A percentile compares a stretch with the other conserved stretches of the same genome.
phyloP scores from a whole-genome alignment of 2,329 filamentous ascomycete species.

The Graphilbum sp. region DNA sequence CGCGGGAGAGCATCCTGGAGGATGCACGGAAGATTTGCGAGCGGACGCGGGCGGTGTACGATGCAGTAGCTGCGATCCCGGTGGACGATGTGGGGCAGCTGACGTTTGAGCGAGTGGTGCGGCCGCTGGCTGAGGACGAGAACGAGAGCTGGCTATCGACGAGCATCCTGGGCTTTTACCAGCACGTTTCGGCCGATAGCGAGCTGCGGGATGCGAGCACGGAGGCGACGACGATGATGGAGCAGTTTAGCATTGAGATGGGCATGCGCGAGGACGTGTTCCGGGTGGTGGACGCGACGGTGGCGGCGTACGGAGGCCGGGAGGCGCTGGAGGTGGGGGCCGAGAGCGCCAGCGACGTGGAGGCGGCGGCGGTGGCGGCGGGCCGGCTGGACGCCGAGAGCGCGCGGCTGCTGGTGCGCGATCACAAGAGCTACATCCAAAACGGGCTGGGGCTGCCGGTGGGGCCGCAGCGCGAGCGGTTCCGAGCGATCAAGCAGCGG shows the following conservation, averaged over 20 bases:
- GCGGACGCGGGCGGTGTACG: conserved; percentile 43
- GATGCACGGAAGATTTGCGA: conserved; percentile 53
- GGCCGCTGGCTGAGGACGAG: conserved; percentile 59
- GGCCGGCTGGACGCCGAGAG: conserved; percentile 47
- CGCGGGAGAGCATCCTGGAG: conserved; percentile 48
- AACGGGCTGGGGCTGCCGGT: conserved; percentile 59
- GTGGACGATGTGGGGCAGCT: conserved; percentile 32
- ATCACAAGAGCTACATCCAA: conserved; percentile 59
- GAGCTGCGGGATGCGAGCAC: conserved; percentile 59
- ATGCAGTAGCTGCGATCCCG: conserved; percentile 45
- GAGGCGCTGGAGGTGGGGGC: conserved; percentile 31
- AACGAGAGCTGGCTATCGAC: conserved; percentile 42
- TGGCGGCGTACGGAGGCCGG: conserved; percentile 25
- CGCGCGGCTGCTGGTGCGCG: conserved; percentile 57
- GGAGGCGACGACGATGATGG: conserved; percentile 58
- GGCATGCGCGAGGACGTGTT: conserved; percentile 74
- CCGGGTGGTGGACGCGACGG: conserved; percentile 43
- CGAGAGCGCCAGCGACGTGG: not conserved
- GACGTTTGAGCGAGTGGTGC: conserved; percentile 37
- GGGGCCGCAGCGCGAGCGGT: conserved; percentile 55
- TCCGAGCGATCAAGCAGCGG: conserved; percentile 75
- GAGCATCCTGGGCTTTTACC: conserved; percentile 64
- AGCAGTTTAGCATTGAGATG: conserved; percentile 63
- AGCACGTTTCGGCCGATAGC: conserved; percentile 55
- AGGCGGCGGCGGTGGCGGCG: conserved; percentile 15